These are phyloP conservation scores for Russula compacta DNA, from an alignment of 768 basidiomycete genomes.

Conservation along the genomic window DNA sequence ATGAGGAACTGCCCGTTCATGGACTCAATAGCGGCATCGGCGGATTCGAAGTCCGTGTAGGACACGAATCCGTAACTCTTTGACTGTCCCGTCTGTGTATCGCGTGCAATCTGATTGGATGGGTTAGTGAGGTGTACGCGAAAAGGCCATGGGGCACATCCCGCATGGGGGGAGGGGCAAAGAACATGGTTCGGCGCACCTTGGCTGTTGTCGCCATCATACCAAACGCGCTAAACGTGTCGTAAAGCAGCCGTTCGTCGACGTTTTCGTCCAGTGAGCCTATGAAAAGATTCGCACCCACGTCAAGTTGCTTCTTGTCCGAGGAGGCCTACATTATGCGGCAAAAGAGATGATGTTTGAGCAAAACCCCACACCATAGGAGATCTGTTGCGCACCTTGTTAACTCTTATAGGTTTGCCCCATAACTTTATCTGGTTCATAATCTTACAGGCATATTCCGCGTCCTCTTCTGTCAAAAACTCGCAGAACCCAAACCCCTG, in stretches of 20 bases:
- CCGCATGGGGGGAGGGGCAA: not conserved
- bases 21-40: conserved; percentile 90
- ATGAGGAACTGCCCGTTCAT: conserved; percentile 98
- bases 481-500: conserved; percentile 99
- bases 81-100: conserved; percentile 72
- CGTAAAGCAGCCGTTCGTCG: conserved; percentile 85
- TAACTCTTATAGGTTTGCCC: too few relatives aligned
- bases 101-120: conserved; percentile 70
- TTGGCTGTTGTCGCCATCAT: conserved; percentile 88
- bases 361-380: not conserved
- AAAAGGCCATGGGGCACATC: not conserved
- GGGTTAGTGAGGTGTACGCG: conserved; percentile 2
- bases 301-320: conserved; percentile 96
- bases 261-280: conserved; percentile 94
- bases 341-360: not conserved
- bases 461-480: conserved; percentile 97
- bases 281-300: conserved; percentile 95
- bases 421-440: conserved; percentile 59
- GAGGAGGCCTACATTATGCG: conserved; percentile 67
- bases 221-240: conserved; percentile 94
- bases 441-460: conserved; percentile 99
- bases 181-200: conserved; percentile 33
- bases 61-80: conserved; percentile 98
- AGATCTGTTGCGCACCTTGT: conserved; percentile 54
- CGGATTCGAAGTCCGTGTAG: conserved; percentile 95